These are phyloP conservation scores for Arthrobotrys sinensis DNA, from an alignment of 2,329 filamentous ascomycete genomes.

Conservation along the genomic window DNA sequence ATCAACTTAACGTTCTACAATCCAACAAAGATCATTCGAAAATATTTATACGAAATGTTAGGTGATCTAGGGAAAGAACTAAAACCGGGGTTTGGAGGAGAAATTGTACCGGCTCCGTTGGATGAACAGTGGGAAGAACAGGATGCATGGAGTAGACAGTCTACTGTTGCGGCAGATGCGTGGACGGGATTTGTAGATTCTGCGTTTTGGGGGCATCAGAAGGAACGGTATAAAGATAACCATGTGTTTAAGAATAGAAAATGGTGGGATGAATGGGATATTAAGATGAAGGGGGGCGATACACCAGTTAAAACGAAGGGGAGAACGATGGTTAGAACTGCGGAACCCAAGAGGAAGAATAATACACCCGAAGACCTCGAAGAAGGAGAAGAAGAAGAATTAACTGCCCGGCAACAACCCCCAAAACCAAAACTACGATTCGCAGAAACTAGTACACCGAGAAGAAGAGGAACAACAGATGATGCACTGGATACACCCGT, in stretches of 20 bases:
- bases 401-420: not conserved
- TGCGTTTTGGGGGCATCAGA: slow-evolving; percentile 31
- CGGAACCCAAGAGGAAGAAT: not conserved
- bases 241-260: slow-evolving; percentile 35
- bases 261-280: slow-evolving; percentile 29
- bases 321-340: not conserved
- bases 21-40: slow-evolving; percentile 28
- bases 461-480: slow-evolving; percentile 25
- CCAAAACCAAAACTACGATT: not conserved
- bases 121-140: slow-evolving; percentile 17
- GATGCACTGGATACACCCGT: slow-evolving; percentile 27
- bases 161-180: not conserved
- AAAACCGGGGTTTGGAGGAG: slow-evolving; percentile 29
- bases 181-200: slow-evolving; percentile 27
- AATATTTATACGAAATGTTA: slow-evolving; percentile 14
- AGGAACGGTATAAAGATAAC: slow-evolving; percentile 13
- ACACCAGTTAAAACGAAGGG: not conserved
- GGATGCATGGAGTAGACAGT: slow-evolving; percentile 38
- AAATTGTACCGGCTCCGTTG: slow-evolving; percentile 17
- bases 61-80: slow-evolving; percentile 25
- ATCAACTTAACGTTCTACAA: slow-evolving; percentile 56
- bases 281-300: not conserved
- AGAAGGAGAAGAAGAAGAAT: not conserved
- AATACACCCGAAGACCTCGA: not conserved
- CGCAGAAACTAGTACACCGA: slow-evolving; percentile 7